Evolutionary conservation across 208 protist genomes (phyloP), one percentile per base, ranked within the genome.

Genomic region (Trypanosomatidae sp.): DNA sequence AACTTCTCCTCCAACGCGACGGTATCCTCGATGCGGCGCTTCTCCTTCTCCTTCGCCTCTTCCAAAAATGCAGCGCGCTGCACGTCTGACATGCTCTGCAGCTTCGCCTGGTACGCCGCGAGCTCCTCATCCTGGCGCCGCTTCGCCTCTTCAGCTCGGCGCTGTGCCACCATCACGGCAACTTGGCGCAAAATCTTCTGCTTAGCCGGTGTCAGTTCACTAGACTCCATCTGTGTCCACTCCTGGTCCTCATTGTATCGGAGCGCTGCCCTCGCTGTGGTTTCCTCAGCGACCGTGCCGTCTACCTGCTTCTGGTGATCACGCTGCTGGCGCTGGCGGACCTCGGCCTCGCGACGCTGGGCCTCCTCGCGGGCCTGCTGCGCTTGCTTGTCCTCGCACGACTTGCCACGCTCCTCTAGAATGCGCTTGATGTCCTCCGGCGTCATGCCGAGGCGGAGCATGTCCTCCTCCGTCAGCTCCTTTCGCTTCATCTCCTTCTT

Each of bases 381-480:
- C 39, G 79, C 81, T 50, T 82, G 76, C 60, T 89, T 88, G 56
- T 92, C 83, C 52, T 86, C 86, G 19, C 74, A 73, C 9, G 90
- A 88, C 70, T 92, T 92, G 43, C 66, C 69, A 41, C 87, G 87
- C 81, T 94, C 87, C 1, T 83, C 81, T 55, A 94, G 60, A 55
- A 94, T 85, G 56, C 85, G 87, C 56, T 77, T 55, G 44, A 92
- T 90, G 66, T 94, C 87, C n/a, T 91, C 86, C 1, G 88, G 85
- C 10, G 77, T 78, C 87, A 94, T 92, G 25, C 90, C 90, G 53
- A 94, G 82, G 28, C 87, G 90, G 30, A 84, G 90, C 90, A 94
- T 89, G 64, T 94, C 90, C 62, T 89, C 87, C 69, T 83, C 82
- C 15, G 86, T 84, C 67, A 91, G 74, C 71, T 84, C 86, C 69